Conservation (phyloP, 176 grass and related monocot genomes). For the Avena insularis region DNA sequence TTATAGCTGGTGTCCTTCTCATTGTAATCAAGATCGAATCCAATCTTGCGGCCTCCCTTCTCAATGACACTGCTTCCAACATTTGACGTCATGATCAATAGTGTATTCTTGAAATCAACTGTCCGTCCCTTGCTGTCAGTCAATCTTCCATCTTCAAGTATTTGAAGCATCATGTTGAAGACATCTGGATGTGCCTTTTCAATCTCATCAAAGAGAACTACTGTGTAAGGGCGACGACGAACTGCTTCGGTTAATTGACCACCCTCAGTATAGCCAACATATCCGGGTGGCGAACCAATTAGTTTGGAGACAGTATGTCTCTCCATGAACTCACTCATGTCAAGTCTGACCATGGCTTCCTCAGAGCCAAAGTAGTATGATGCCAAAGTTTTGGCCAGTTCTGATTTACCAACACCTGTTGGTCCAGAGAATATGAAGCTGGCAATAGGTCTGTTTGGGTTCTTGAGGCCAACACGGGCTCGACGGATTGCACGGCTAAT, state of each 20-base stretch:
- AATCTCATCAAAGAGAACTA: constrained; percentile 97
- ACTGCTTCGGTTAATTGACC: constrained; percentile 94
- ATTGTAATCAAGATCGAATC: constrained; percentile 84
- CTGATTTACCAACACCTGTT: constrained; percentile 97
- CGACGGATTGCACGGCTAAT: constrained; percentile 94
- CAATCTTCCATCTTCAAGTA: constrained; percentile 93
- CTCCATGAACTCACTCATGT: constrained; percentile 99
- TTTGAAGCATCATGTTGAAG: constrained; percentile 99
- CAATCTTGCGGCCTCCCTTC: constrained; percentile 94
- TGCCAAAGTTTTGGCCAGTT: constrained; percentile 86
- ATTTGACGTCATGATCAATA: constrained; percentile 94
- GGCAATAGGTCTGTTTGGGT: constrained; percentile 90
- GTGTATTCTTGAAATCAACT: constrained; percentile 95
- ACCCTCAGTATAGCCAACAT: constrained; percentile 95
- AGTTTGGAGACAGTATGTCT: constrained; percentile 95
- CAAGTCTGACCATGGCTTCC: constrained; percentile 94
- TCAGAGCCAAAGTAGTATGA: constrained; percentile 93
- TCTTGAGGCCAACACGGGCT: constrained; percentile 96
- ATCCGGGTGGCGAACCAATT: constrained; percentile 94
- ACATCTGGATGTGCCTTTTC: constrained; percentile 98
- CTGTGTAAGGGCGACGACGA: constrained; percentile 84
- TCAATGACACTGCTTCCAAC: constrained; percentile 94
- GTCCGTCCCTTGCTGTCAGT: constrained; percentile 94
- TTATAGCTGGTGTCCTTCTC: constrained; percentile 96
- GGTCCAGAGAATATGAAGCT: constrained; percentile 99